Evolutionary conservation across 2,329 filamentous ascomycete species (phyloP).

Genomic region (Xylaria sp.): DNA sequence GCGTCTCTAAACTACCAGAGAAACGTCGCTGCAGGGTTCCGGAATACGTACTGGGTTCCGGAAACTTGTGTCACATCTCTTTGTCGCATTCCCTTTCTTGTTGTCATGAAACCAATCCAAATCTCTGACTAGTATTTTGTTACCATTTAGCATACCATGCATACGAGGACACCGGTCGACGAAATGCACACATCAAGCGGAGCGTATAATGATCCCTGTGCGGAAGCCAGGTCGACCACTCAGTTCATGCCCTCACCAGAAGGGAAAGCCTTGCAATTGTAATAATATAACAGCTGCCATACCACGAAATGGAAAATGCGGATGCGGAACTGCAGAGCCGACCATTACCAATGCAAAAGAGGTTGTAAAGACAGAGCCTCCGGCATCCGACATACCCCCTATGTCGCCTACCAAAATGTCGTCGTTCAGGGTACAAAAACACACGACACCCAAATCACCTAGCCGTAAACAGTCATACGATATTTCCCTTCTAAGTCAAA

Average conservation of each 20-base stretch:
- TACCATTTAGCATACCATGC: conserved; percentile 69
- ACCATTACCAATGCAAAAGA: conserved; percentile 31
- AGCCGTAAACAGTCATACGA: conserved; percentile 62
- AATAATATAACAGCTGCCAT: conserved; percentile 72
- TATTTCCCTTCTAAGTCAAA: conserved; percentile 58
- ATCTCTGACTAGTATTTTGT: conserved; percentile 32
- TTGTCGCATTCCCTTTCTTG: not conserved
- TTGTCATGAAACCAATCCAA: conserved; percentile 12
- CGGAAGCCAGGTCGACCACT: conserved; percentile 77
- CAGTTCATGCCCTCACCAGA: conserved; percentile 74
- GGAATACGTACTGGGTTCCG: not conserved
- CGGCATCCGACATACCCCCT: conserved; percentile 45
- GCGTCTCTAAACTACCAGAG: not conserved
- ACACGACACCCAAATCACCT: conserved; percentile 49
- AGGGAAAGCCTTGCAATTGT: conserved; percentile 69
- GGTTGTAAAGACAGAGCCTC: conserved; percentile 38
- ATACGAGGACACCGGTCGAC: conserved; percentile 81
- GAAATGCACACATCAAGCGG: conserved; percentile 75
- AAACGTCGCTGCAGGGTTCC: conserved; percentile 8
- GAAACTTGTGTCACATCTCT: not conserved
- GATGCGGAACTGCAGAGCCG: conserved; percentile 54
- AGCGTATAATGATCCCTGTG: conserved; percentile 75
- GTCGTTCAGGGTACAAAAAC: conserved; percentile 60
- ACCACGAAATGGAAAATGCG: conserved; percentile 66
- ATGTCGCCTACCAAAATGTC: conserved; percentile 50